Evolutionary conservation across 768 basidiomycete species (phyloP).

Genomic region (Ramaria sp.): DNA sequence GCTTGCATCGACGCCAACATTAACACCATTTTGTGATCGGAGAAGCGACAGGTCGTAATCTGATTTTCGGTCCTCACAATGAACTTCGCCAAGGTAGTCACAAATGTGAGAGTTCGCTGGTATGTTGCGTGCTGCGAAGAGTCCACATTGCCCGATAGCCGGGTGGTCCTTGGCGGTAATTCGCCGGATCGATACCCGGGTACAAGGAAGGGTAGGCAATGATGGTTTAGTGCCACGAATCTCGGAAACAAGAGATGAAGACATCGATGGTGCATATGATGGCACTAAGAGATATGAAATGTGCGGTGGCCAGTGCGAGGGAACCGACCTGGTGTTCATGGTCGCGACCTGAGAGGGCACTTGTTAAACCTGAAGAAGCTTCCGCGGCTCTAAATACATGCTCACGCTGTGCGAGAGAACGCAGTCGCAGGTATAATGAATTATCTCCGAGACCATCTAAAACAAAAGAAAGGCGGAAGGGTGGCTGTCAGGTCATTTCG

Average conservation of each 20-base stretch:
- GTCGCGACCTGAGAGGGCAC: neutral
- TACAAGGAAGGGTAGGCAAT: conserved; percentile 11
- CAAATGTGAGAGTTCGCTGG: conserved; percentile 55
- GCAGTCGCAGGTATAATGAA: too few relatives aligned
- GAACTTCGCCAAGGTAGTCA: conserved; percentile 78
- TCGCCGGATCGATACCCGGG: conserved; percentile 42
- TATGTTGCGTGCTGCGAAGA: conserved; percentile 72
- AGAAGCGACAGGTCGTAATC: conserved; percentile 85
- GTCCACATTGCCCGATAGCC: conserved; percentile 64
- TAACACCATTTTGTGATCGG: conserved; percentile 43
- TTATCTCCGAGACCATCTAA: too few relatives aligned
- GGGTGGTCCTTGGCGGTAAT: conserved; percentile 58
- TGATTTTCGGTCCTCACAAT: conserved; percentile 66
- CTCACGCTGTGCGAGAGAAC: neutral
- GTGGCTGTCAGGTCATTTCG: too few relatives aligned
- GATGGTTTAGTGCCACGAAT: conserved; percentile 18
- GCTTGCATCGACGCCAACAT: conserved; percentile 67
- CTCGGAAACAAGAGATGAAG: conserved; percentile 28
- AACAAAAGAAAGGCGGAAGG: too few relatives aligned
- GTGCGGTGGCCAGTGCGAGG: conserved; percentile 41
- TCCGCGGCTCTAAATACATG: neutral
- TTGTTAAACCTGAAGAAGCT: neutral
- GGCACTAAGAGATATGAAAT: conserved; percentile 44
- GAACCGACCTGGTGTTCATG: conserved; percentile 13
- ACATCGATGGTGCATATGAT: conserved; percentile 49